Evolutionary conservation across 2,329 filamentous ascomycete genomes (phyloP), one percentile per base, ranked within the genome.

Genomic region (Thielaviopsis punctulata): DNA sequence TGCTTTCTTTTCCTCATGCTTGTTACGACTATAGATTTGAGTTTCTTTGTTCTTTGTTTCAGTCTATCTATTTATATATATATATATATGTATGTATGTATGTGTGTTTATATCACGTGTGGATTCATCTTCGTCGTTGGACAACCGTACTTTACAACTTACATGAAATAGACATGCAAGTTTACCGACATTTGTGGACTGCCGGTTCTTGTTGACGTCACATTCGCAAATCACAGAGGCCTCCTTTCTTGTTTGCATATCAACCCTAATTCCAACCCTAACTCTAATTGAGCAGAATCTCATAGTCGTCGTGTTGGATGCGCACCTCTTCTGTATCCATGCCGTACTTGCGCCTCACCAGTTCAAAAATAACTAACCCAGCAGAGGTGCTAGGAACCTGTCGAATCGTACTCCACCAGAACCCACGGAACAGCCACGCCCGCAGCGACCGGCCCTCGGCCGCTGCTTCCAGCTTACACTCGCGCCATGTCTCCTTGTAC

Each of bases 341-440:
- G 1, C 80, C 80, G 58, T 86, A 88, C 65, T 85, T 86, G 33
- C 83, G 70, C 53, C 84, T 69, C 36, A 87, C 78, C 45, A 89
- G 62, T 65, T 89, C 84, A 62, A 89, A 89, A 19, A 86, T 84
- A 58, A 89, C 85, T 55, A 89, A 62, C 0, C 83, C 84, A 0
- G 84, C 84, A 55, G 80, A 84, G 1, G 84, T 88, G 61, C 82
- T 85, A 0, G 84, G 84, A 1, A 86, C 81, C 64, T 87, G 83
- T 4, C 81, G 70, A 50, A 87, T 73, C 0, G 84, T 84, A 51
- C 75, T 80, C 74, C 76, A 77, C 72, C 82, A 79, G 62, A 88
- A 87, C 12, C 79, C 82, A 4, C 76, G 70, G 61, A 84, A 89
- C 5, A 88, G 64, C 75, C 82, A 88, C 13, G 67, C 69, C 21